These are phyloP conservation scores for Striga asiatica DNA, from an alignment of 257 asterid genomes.

Conservation along the genomic window DNA sequence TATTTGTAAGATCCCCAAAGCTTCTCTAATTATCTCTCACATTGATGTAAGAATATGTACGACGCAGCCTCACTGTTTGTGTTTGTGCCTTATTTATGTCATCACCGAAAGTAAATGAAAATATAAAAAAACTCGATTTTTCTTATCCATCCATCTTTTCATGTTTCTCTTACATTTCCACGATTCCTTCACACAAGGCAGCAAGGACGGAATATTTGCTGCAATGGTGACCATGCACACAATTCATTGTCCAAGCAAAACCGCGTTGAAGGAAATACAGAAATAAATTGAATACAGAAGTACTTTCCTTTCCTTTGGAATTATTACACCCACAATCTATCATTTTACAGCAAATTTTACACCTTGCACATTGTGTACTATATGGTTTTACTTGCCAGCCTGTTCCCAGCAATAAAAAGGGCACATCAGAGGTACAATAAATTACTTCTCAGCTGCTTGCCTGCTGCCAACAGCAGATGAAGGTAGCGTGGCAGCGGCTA, in stretches of 20 bases:
- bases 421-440: not conserved
- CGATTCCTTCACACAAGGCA: too few species aligned
- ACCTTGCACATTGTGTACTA: too few species aligned
- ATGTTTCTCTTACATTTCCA: too few species aligned
- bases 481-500: constrained; percentile 25
- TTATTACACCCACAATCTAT: not conserved
- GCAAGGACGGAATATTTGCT: too few species aligned
- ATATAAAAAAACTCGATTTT: not conserved
- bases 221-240: too few species aligned
- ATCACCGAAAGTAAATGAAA: not conserved
- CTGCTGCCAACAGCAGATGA: constrained; percentile 30
- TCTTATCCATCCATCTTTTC: not conserved
- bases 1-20: not conserved
- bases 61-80: not conserved
- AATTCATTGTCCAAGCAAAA: too few species aligned
- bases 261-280: too few species aligned
- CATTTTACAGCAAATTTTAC: too few species aligned
- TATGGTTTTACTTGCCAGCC: constrained; percentile 1
- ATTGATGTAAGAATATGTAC: constrained; percentile 14
- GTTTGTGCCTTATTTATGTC: constrained; percentile 16
- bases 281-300: too few species aligned
- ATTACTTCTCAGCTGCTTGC: constrained; percentile 23
- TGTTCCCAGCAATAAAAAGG: not conserved
- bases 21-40: not conserved
- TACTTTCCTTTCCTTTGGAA: too few species aligned